Percentiles rank a stretch among this genome's conserved stretches.
Conservation (phyloP, 306 rosid species). For the Clitoria ternatea region DNA sequence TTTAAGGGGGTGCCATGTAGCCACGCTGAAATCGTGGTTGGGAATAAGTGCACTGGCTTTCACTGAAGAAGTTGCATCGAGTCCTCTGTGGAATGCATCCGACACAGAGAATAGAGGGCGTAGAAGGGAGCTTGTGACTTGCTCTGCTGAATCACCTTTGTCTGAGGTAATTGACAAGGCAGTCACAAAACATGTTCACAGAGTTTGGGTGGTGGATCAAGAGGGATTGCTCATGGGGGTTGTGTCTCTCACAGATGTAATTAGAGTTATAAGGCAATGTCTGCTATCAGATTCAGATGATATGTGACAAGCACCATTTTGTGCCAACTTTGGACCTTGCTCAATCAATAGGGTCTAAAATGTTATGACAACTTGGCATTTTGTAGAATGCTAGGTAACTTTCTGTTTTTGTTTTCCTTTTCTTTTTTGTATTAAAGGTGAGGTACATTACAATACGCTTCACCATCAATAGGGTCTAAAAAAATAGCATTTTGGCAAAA, state of each 20-base stretch:
- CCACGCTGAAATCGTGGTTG: slow-evolving; percentile 71
- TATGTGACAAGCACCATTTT: neutral
- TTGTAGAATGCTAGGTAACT: neutral
- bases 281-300: slow-evolving; percentile 25
- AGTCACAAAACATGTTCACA: slow-evolving; percentile 61
- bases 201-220: slow-evolving; percentile 77
- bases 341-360: neutral
- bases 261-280: slow-evolving; percentile 55
- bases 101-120: neutral
- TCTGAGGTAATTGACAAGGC: slow-evolving; percentile 56
- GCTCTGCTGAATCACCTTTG: slow-evolving; percentile 44
- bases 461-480: too few species aligned
- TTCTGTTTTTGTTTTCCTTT: too few species aligned
- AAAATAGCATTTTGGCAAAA: too few species aligned
- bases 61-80: slow-evolving; percentile 40
- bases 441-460: too few species aligned
- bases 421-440: neutral
- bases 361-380: neutral
- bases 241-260: slow-evolving; percentile 64
- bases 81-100: slow-evolving; percentile 32
- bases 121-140: slow-evolving; percentile 55
- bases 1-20: slow-evolving; percentile 59
- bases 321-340: neutral
- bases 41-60: slow-evolving; percentile 54
- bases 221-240: slow-evolving; percentile 70